Percentiles rank a stretch among this genome's conserved stretches.
Evolutionary conservation across 805 yeast genomes (phyloP).

Genomic region (Cyberlindnera xishuangbannaensis): DNA sequence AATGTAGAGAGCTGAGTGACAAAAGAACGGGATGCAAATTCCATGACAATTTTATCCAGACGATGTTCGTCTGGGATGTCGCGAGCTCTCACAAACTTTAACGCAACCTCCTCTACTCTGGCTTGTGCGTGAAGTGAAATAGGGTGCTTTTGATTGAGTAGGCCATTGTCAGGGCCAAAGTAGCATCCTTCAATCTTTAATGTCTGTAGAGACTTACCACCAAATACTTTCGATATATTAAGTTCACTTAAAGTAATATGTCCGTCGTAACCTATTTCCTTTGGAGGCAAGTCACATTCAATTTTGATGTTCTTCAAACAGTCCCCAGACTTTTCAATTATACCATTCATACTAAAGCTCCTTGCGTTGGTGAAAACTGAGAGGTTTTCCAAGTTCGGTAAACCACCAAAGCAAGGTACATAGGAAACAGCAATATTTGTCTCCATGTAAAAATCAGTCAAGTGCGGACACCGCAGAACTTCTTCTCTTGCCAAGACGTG

Average conservation of each 20-base stretch:
- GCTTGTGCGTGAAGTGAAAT: not conserved
- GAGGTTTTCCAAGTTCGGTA: conserved; percentile 1
- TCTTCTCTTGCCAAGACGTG: not conserved
- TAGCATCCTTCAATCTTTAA: conserved; percentile 1
- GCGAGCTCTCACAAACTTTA: not conserved
- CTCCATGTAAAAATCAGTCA: not conserved
- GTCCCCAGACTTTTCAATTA: not conserved
- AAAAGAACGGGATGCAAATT: not conserved
- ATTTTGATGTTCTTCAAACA: not conserved
- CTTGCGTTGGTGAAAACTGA: conserved; percentile 1
- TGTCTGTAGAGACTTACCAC: not conserved
- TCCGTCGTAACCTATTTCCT: not conserved
- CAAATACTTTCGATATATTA: not conserved
- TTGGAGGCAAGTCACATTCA: not conserved
- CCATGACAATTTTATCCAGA: not conserved
- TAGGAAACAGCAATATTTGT: not conserved
- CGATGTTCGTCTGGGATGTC: not conserved
- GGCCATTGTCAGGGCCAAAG: conserved; percentile 1
- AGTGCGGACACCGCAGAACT: not conserved
- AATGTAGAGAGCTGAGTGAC: not conserved
- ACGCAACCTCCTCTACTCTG: not conserved
- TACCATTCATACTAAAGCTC: not conserved
- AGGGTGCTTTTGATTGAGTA: not conserved
- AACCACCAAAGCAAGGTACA: not conserved
- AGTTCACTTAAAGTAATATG: not conserved